Conservation (phyloP, 371 early-diverging fungal species). For the Mucor piriformis region DNA sequence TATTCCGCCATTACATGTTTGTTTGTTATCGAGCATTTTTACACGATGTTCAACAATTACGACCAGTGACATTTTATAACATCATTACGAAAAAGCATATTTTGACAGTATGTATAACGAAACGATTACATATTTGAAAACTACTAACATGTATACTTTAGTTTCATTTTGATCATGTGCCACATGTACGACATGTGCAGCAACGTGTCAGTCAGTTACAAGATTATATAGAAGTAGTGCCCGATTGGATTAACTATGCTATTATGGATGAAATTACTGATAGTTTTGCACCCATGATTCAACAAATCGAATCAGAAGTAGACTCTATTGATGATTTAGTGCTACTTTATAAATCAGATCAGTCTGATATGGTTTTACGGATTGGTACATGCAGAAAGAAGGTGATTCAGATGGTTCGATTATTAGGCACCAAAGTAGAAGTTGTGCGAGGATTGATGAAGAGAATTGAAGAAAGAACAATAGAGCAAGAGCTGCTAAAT, state of each 20-base stretch:
- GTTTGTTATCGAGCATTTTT: conserved; percentile 83
- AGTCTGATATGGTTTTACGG: conserved; percentile 80
- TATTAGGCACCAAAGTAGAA: conserved; percentile 80
- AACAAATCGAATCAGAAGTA: conserved; percentile 80
- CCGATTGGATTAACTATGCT: conserved; percentile 88
- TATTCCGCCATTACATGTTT: conserved; percentile 87
- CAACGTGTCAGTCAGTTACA: conserved; percentile 62
- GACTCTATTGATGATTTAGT: conserved; percentile 89
- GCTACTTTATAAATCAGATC: conserved; percentile 64
- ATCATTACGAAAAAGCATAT: conserved; percentile 67
- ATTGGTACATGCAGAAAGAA: conserved; percentile 82
- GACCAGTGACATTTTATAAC: conserved; percentile 81
- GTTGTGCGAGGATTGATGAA: conserved; percentile 73
- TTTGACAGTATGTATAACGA: conserved; percentile 34
- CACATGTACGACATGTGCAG: conserved; percentile 57
- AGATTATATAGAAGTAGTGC: conserved; percentile 58
- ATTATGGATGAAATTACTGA: conserved; percentile 87
- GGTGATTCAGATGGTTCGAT: conserved; percentile 76
- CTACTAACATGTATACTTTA: conserved; percentile 13
- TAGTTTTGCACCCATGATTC: conserved; percentile 77
- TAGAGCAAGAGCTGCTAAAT: conserved; percentile 7
- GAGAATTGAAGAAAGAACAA: conserved; percentile 39
- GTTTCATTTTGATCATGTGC: conserved; percentile 62
- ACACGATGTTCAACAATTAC: conserved; percentile 58
- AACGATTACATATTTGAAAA: neutral